Conservation (phyloP, 2,329 filamentous ascomycete genomes). For the Claviceps cyperi region DNA sequence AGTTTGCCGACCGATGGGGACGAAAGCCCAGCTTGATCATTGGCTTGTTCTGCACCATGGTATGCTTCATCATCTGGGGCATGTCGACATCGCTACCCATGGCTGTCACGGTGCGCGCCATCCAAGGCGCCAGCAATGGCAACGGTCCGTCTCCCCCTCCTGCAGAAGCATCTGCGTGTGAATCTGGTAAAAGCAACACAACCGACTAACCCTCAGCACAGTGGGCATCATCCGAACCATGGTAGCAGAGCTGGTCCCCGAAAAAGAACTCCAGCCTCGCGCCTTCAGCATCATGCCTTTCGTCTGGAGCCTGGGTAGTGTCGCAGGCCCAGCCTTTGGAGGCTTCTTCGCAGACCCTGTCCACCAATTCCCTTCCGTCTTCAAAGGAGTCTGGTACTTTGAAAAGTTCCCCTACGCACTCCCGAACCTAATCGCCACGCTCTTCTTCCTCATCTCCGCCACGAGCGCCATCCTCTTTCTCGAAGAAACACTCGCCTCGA, state of each 20-base stretch:
- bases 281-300: constrained; percentile 92
- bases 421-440: constrained; percentile 65
- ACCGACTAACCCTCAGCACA: constrained; percentile 13
- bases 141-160: constrained; percentile 43
- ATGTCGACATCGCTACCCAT: constrained; percentile 65
- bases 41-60: constrained; percentile 66
- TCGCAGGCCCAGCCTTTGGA: constrained; percentile 78
- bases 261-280: constrained; percentile 70
- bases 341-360: constrained; percentile 74
- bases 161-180: not conserved
- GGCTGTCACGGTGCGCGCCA: constrained; percentile 61
- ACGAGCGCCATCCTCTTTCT: constrained; percentile 64
- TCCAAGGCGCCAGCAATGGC: constrained; percentile 77
- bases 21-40: constrained; percentile 69
- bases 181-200: not conserved
- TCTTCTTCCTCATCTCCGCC: constrained; percentile 67
- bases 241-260: constrained; percentile 83
- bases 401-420: constrained; percentile 67
- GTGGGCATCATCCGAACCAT: constrained; percentile 86
- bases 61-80: constrained; percentile 68
- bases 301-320: constrained; percentile 72
- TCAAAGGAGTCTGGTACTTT: constrained; percentile 53
- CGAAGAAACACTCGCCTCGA: constrained; percentile 68
- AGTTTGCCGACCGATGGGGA: constrained; percentile 62
- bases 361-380: constrained; percentile 56